Conservation (phyloP, 441 rosid species). For the Populus hybrid region DNA sequence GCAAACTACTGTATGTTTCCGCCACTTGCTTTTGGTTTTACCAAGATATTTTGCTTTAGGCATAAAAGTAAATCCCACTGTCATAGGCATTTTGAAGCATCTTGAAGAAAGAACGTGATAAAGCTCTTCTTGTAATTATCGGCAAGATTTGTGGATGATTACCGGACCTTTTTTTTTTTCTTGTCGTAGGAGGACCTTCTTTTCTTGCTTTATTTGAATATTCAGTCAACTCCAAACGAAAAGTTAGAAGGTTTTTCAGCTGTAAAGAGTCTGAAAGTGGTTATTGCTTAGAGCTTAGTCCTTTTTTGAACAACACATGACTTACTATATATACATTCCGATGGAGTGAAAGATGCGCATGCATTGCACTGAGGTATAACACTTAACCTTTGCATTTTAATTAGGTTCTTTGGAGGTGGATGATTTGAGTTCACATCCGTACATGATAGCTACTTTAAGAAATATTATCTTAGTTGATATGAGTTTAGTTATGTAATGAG, state of each 20-base stretch:
- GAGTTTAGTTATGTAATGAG: too few relatives aligned
- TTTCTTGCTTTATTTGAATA: not conserved
- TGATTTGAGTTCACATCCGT: too few relatives aligned
- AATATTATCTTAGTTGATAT: too few relatives aligned
- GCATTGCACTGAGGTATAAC: not conserved
- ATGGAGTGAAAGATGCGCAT: too few relatives aligned
- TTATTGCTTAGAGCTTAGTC: too few relatives aligned
- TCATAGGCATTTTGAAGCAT: constrained; percentile 4
- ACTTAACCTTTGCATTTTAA: not conserved
- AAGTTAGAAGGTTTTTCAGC: not conserved
- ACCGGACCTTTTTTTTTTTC: not conserved
- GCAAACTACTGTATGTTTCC: not conserved
- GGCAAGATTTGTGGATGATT: not conserved
- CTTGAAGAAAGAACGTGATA: not conserved
- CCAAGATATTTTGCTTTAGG: not conserved
- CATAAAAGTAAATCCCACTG: not conserved
- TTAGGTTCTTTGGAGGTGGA: not conserved
- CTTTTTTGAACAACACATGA: too few relatives aligned
- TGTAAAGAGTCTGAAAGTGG: not conserved
- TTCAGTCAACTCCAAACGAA: not conserved
- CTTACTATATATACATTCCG: not conserved
- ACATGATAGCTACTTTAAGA: too few relatives aligned
- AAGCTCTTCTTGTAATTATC: not conserved
- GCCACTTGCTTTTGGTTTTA: not conserved
- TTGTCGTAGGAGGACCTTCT: not conserved